Evolutionary conservation across 2,329 filamentous ascomycete genomes (phyloP).

Genomic region (Penicillium freii): DNA sequence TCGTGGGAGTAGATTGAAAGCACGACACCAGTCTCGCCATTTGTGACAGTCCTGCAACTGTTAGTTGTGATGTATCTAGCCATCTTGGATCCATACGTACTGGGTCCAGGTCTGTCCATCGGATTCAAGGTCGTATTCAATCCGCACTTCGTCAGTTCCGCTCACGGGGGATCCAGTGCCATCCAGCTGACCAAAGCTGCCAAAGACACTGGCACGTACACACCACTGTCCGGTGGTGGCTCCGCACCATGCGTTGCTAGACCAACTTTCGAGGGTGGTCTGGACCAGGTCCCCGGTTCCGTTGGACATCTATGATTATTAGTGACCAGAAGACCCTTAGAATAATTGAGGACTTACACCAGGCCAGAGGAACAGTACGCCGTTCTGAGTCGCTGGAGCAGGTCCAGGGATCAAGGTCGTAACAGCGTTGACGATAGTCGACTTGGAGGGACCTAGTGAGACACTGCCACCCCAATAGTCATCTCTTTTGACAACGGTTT

Average conservation of each 20-base stretch:
- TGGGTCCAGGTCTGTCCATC: conserved; percentile 34
- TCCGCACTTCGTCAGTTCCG: conserved; percentile 34
- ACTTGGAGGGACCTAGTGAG: conserved; percentile 40
- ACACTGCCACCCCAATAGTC: conserved; percentile 42
- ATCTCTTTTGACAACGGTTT: conserved; percentile 28
- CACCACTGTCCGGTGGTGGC: conserved; percentile 43
- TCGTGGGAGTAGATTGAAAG: conserved; percentile 37
- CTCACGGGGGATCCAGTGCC: conserved; percentile 17
- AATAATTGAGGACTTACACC: conserved; percentile 18
- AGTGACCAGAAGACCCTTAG: neutral
- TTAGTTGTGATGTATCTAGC: neutral
- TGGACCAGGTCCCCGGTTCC: conserved; percentile 47
- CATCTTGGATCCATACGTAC: conserved; percentile 13
- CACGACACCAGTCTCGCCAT: conserved; percentile 34
- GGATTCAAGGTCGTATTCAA: conserved; percentile 26
- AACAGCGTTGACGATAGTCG: conserved; percentile 41
- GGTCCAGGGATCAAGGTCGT: conserved; percentile 44
- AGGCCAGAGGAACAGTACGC: conserved; percentile 45
- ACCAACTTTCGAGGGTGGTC: conserved; percentile 45
- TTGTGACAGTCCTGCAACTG: conserved; percentile 31
- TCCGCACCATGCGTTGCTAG: conserved; percentile 44
- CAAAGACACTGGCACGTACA: conserved; percentile 44
- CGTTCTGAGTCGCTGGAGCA: conserved; percentile 39
- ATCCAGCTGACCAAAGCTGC: conserved; percentile 44
- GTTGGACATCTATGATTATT: conserved; percentile 38